Evolutionary conservation across 1,284 basidiomycete genomes (phyloP).

Genomic region (Bondarzewia mesenterica): DNA sequence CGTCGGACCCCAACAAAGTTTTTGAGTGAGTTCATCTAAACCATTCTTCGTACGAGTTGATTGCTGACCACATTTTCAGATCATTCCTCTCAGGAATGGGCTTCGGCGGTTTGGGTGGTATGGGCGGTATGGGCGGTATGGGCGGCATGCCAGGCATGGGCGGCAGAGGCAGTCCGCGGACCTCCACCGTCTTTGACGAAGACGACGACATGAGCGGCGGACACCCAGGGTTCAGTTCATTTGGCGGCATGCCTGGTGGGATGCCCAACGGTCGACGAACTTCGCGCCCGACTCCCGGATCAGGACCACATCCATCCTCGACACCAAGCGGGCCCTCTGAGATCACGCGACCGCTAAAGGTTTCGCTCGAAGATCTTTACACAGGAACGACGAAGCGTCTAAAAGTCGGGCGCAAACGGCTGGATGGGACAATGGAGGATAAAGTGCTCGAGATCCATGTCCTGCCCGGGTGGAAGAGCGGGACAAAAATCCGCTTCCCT

Average conservation of each 20-base stretch:
- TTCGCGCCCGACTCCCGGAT: slow-evolving; percentile 7
- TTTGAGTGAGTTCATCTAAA: slow-evolving; percentile 61
- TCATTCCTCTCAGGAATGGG: slow-evolving; percentile 47
- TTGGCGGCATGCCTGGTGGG: slow-evolving; percentile 40
- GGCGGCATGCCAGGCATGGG: slow-evolving; percentile 33
- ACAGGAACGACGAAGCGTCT: slow-evolving; percentile 84
- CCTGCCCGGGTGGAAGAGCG: slow-evolving; percentile 81
- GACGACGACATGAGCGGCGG: slow-evolving; percentile 43
- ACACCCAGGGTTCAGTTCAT: slow-evolving; percentile 23
- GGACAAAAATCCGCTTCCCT: slow-evolving; percentile 88
- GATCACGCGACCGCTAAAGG: slow-evolving; percentile 78
- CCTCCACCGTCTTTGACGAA: slow-evolving; percentile 35
- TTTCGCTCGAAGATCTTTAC: slow-evolving; percentile 90
- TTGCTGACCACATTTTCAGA: slow-evolving; percentile 34
- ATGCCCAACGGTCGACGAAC: slow-evolving; percentile 31
- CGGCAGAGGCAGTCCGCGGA: slow-evolving; percentile 29
- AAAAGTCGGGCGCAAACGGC: slow-evolving; percentile 74
- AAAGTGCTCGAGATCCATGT: slow-evolving; percentile 89
- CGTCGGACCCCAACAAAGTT: slow-evolving; percentile 84
- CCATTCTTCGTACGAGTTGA: neutral
- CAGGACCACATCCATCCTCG: slow-evolving; percentile 15
- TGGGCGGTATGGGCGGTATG: slow-evolving; percentile 33
- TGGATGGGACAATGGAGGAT: slow-evolving; percentile 75
- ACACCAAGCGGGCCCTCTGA: slow-evolving; percentile 42
- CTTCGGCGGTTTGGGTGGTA: slow-evolving; percentile 30